phyloP scores from a whole-genome alignment of 345 rosid genomes.

The Laguncularia racemosa region DNA sequence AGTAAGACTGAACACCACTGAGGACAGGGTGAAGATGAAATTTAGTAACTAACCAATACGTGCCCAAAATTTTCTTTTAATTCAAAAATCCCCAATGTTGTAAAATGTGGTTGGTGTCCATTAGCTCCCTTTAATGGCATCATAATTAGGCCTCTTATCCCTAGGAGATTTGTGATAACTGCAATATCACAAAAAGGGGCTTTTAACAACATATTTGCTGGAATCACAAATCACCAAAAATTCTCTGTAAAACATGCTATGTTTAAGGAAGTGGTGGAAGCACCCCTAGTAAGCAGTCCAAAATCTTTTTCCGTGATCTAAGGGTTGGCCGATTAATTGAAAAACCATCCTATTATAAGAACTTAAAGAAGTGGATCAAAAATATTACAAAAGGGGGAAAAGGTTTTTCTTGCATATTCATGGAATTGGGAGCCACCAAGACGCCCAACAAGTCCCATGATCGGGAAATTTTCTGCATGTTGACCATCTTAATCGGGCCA shows the following conservation, averaged over 20 bases:
- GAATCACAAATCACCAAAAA: too few relatives aligned
- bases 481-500: slow-evolving; percentile 7
- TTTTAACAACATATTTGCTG: too few relatives aligned
- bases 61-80: slow-evolving; percentile 78
- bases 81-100: slow-evolving; percentile 87
- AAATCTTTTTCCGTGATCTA: neutral
- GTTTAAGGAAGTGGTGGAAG: too few relatives aligned
- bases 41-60: slow-evolving; percentile 49
- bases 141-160: slow-evolving; percentile 69
- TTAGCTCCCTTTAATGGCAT: slow-evolving; percentile 82
- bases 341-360: neutral
- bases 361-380: neutral
- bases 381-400: too few relatives aligned
- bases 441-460: slow-evolving; percentile 92
- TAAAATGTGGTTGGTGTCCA: slow-evolving; percentile 71
- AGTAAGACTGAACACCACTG: neutral
- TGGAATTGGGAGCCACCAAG: slow-evolving; percentile 96
- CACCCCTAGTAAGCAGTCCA: too few relatives aligned
- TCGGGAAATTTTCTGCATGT: slow-evolving; percentile 69
- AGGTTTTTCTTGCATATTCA: slow-evolving; percentile 87
- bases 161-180: slow-evolving; percentile 75
- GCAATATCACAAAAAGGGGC: slow-evolving; percentile 9
- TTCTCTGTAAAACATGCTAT: too few relatives aligned
- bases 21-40: neutral
- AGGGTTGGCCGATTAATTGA: neutral